These are phyloP conservation scores for Lophiotrema nucula DNA, from an alignment of 495 filamentous ascomycete genomes.

Conservation along the genomic window DNA sequence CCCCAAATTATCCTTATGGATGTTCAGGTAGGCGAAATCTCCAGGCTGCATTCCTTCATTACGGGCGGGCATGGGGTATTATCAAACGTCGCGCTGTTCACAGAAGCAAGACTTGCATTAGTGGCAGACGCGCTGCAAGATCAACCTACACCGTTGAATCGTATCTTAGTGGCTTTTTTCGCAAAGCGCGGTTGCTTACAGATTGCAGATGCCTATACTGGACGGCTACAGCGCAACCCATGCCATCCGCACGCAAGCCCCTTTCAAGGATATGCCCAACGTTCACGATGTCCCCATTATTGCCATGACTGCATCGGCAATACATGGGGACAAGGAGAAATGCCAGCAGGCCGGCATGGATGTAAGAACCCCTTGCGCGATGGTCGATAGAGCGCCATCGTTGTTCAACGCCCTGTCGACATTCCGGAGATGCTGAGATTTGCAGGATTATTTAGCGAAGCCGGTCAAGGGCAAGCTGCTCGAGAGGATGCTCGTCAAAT, in stretches of 20 bases:
- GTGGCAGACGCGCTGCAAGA: no score
- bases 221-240: slow-evolving; percentile 74
- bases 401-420: background rate
- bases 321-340: slow-evolving; percentile 78
- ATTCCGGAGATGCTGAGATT: slow-evolving; percentile 10
- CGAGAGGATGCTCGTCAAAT: slow-evolving; percentile 66
- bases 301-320: slow-evolving; percentile 79
- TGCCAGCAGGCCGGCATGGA: slow-evolving; percentile 78
- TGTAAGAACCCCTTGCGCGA: slow-evolving; percentile 19
- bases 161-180: no score
- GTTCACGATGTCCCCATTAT: slow-evolving; percentile 65
- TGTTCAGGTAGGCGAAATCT: slow-evolving; percentile 63
- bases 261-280: slow-evolving; percentile 52
- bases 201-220: slow-evolving; percentile 27
- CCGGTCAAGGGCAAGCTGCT: slow-evolving; percentile 67
- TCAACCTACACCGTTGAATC: no score
- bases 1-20: slow-evolving; percentile 88
- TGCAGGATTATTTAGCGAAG: slow-evolving; percentile 69
- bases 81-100: no score
- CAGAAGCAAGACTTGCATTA: no score
- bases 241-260: slow-evolving; percentile 61
- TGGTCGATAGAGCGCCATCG: no score
- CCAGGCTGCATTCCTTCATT: background rate
- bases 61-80: no score
- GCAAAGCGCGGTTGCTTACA: slow-evolving; percentile 20